phyloP scores from a whole-genome alignment of 2,329 filamentous ascomycete genomes.

The Aureobasidium sp. region DNA sequence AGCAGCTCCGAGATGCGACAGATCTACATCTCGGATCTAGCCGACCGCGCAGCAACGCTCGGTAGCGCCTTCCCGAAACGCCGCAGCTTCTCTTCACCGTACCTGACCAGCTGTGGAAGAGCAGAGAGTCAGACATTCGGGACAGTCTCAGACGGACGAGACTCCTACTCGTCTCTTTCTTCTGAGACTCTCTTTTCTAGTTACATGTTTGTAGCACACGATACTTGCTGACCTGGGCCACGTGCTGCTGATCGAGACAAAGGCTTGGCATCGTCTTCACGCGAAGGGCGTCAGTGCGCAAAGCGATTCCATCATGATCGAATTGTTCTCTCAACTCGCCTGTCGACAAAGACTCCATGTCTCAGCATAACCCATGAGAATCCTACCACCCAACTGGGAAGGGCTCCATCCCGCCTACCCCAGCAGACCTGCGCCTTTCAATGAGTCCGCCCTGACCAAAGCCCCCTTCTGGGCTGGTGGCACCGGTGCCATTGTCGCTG shows the following conservation, averaged over 20 bases:
- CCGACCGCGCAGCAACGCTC: neutral
- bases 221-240: neutral
- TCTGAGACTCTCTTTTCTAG: neutral
- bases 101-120: neutral
- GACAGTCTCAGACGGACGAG: neutral
- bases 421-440: slow-evolving; percentile 7
- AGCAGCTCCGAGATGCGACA: neutral
- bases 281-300: slow-evolving; percentile 1
- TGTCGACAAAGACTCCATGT: slow-evolving; percentile 1
- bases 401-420: slow-evolving; percentile 17
- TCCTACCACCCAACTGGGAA: slow-evolving; percentile 17
- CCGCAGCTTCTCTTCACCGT: neutral
- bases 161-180: neutral
- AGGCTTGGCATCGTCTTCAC: neutral
- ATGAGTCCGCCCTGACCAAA: neutral
- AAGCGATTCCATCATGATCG: neutral
- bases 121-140: neutral
- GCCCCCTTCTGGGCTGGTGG: slow-evolving; percentile 13
- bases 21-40: slow-evolving; percentile 12
- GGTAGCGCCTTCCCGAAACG: neutral
- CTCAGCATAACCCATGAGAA: slow-evolving; percentile 14
- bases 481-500: slow-evolving; percentile 4
- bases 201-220: neutral
- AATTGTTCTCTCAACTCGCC: neutral
- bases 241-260: neutral